Evolutionary conservation across 1,284 basidiomycete genomes (phyloP).

Genomic region (Dichomitus squalens): DNA sequence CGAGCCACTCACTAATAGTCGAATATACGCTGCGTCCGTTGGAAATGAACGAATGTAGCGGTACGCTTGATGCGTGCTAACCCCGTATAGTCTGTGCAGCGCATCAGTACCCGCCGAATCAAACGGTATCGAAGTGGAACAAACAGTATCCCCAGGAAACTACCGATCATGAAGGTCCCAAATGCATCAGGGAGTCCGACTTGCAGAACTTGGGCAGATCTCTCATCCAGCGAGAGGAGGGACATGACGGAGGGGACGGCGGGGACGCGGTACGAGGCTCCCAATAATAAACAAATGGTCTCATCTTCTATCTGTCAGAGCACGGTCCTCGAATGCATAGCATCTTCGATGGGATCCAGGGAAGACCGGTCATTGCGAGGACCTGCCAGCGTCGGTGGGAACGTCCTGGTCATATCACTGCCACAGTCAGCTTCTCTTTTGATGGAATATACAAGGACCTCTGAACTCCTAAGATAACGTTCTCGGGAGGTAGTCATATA

Average conservation of each 20-base stretch:
- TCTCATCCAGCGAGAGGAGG: background rate
- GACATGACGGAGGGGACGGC: background rate
- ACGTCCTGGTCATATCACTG: no score
- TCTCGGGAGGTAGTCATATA: background rate
- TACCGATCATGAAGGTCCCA: background rate
- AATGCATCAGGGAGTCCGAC: background rate
- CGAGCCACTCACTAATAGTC: slow-evolving; percentile 3
- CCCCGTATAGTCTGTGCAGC: slow-evolving; percentile 5
- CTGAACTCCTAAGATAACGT: no score
- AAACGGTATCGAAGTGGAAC: background rate
- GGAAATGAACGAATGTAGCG: slow-evolving; percentile 13
- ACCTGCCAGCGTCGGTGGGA: no score
- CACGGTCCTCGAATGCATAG: background rate
- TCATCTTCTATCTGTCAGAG: background rate
- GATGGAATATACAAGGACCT: background rate
- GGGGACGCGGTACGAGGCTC: background rate
- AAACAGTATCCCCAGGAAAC: background rate
- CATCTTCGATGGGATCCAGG: background rate
- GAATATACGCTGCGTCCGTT: slow-evolving; percentile 5
- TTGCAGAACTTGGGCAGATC: background rate
- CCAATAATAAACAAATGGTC: background rate
- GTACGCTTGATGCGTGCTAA: slow-evolving; percentile 11
- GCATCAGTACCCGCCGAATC: background rate
- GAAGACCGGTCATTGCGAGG: background rate
- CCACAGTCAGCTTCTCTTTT: background rate